phyloP scores from a whole-genome alignment of 2,329 filamentous ascomycete genomes.

The Xylariaceae sp. region DNA sequence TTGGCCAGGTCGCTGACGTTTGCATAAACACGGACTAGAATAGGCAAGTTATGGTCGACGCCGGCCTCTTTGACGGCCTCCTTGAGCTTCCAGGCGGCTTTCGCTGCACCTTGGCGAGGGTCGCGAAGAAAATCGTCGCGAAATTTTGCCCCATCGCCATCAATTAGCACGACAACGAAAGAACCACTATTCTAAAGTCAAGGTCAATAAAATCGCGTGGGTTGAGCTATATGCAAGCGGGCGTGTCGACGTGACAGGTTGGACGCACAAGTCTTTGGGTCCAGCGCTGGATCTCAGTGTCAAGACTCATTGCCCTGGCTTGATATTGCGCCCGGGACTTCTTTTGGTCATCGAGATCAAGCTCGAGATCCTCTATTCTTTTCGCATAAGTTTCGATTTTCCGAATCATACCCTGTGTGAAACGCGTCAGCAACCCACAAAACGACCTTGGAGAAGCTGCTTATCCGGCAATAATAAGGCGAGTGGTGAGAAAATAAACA shows the following conservation, averaged over 20 bases:
- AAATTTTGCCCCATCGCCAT: slow-evolving; percentile 35
- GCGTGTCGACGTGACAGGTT: slow-evolving; percentile 1
- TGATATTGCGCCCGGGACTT: slow-evolving; percentile 27
- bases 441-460: neutral
- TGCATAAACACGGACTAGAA: slow-evolving; percentile 33
- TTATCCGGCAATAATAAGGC: neutral
- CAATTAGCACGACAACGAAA: slow-evolving; percentile 33
- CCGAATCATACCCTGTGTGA: slow-evolving; percentile 26
- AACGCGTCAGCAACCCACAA: slow-evolving; percentile 14
- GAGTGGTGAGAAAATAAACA: neutral
- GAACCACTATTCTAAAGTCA: slow-evolving; percentile 27
- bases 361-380: slow-evolving; percentile 27
- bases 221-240: neutral
- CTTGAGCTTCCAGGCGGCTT: slow-evolving; percentile 31
- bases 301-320: slow-evolving; percentile 20
- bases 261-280: slow-evolving; percentile 27
- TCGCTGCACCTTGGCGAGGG: slow-evolving; percentile 27
- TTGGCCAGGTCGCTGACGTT: slow-evolving; percentile 33
- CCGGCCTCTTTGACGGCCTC: slow-evolving; percentile 29
- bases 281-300: slow-evolving; percentile 21
- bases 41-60: slow-evolving; percentile 28
- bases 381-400: slow-evolving; percentile 24
- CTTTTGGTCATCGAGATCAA: slow-evolving; percentile 30
- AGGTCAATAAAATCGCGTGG: slow-evolving; percentile 11
- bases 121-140: slow-evolving; percentile 31